Evolutionary conservation across 345 rosid species (phyloP), one percentile per base, ranked within the genome.

Genomic region (Citrus maxima): DNA sequence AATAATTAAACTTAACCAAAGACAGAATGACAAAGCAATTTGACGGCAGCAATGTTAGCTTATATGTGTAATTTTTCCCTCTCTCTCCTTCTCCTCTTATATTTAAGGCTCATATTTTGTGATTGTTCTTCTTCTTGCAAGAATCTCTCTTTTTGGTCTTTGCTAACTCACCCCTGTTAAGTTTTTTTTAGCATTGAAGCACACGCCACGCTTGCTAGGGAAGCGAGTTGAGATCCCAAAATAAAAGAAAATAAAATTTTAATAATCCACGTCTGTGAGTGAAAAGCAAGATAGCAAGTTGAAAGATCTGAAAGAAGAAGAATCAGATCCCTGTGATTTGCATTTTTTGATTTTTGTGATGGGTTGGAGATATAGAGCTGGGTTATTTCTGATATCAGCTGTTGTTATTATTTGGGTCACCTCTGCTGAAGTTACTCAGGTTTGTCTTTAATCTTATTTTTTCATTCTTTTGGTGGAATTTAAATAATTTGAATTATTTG

Each of bases 331-430:
- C 58, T 18, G 58, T 18, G n/a, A 54, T 54, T 54, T 54, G 22
- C 19, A 37, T 46, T 81, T 70, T 78, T 56, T 71, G 22, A 30
- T 80, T 80, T 42, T 49, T 59, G 63, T 77, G 55, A 96, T 96
- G 99, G 86, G 90, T 79, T 94, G 91, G 97, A 93, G 87, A 78
- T 96, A 96, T 67, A 93, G 77, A 77, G 95, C 98, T 73, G 99
- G 99, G 64, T 77, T 96, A 84, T 88, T 94, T 78, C 87, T 96
- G 82, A 96, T 96, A 46, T 90, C 80, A 51, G 86, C 98, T 67
- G 99, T 96, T 77, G 99, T 96, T 80, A 74, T 96, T 78, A 96
- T 96, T 80, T 92, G 96, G 98, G 97, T 93, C 79, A 82, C 93
- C 80, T 93, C 94, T 40, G 98, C 96, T 46, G 95, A 92, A 87